These are phyloP conservation scores for Alliaria petiolata DNA, from an alignment of 345 rosid species.

Conservation along the genomic window DNA sequence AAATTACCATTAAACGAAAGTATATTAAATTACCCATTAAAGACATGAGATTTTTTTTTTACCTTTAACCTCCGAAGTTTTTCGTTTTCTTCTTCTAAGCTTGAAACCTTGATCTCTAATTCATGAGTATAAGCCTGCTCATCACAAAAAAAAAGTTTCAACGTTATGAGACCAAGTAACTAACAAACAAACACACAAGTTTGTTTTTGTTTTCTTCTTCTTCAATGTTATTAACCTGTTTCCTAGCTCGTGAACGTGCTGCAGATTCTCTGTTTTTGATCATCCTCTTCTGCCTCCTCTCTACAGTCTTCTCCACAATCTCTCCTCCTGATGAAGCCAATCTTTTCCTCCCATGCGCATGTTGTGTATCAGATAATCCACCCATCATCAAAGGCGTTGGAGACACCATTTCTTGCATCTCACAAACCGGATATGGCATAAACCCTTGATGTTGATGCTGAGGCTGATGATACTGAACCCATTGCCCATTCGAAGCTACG, in stretches of 20 bases:
- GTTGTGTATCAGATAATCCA: constrained; percentile 40
- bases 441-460: constrained; percentile 23
- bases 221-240: too few relatives aligned
- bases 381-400: constrained; percentile 30
- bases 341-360: constrained; percentile 43
- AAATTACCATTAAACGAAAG: not conserved
- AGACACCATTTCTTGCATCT: constrained; percentile 34
- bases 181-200: not conserved
- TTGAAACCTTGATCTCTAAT: constrained; percentile 54
- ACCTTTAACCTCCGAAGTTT: constrained; percentile 48
- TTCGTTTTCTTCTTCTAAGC: constrained; percentile 58
- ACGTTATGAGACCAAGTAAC: not conserved
- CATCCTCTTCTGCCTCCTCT: constrained; percentile 63
- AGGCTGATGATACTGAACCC: constrained; percentile 47
- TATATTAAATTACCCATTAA: not conserved
- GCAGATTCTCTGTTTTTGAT: constrained; percentile 71
- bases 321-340: constrained; percentile 35
- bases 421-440: constrained; percentile 33
- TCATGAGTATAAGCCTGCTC: constrained; percentile 63
- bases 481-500: constrained; percentile 42
- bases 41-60: not conserved
- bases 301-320: constrained; percentile 50
- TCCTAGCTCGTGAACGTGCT: constrained; percentile 63
- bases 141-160: not conserved
- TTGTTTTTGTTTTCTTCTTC: not conserved